Base-by-base conservation (phyloP, 352 stramenopile species). In the Phytophthora pistaciae region DNA sequence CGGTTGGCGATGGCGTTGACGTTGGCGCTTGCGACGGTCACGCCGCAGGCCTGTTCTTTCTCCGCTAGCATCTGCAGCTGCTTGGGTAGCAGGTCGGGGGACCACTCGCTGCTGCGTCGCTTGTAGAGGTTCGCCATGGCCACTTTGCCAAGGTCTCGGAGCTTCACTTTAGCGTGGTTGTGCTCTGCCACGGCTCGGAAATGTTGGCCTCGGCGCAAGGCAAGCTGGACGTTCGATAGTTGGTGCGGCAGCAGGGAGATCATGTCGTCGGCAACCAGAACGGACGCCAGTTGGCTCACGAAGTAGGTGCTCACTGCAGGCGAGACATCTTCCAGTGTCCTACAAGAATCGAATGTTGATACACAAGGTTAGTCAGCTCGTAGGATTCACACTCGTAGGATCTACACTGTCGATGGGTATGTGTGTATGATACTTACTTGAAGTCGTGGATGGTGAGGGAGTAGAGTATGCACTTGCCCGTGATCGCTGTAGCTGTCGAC, bases 301-400 rank as follows among this genome's bases (percentile, higher is more conserved):
- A 95, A 93, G 67, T 93, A 95, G 13, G 80, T 92, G 70, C 84
- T 93, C 50, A 95, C 85, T 20, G 87, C 85, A 6, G 87, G 87
- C 0, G 85, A 92, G 18, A 91, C 85, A 56, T 92, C 75, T 56
- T 88, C 85, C 20, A 94, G 66, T 0, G 74, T 57, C 52, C 87
- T 91, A 60, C 11, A 67, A 23, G 25, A 44, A n/a, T 49, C 42
- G 21, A 49, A 49, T 44, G 11, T 44, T 18, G 5, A 18, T 11
- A 18, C 11, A 18, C 5, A 42, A 42, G 10, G 16, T 44, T 44
- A 44, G 36, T 44, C 36, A 13, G 16, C 1, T 5, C 4, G 13
- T 6, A 18, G 13, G 13, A 18, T 44, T 13, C 13, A 16, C 16
- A 14, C 10, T 1, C 5, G 11, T n/a, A n/a, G n/a, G n/a, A n/a